These are phyloP conservation scores for Venturia nashicola DNA, from an alignment of 2,329 filamentous ascomycete species.

Conservation along the genomic window DNA sequence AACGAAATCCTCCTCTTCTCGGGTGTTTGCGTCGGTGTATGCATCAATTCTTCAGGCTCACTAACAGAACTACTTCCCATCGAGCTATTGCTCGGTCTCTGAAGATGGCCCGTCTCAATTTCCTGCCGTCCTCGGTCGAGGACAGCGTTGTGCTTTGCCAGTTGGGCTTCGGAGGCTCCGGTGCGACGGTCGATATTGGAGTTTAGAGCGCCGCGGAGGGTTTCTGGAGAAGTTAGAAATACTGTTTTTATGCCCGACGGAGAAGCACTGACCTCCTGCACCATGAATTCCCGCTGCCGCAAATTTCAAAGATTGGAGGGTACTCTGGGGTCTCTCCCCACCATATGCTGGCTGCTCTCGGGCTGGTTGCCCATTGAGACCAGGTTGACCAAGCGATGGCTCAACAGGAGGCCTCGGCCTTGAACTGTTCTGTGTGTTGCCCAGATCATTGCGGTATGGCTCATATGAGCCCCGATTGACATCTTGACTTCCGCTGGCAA, in stretches of 20 bases:
- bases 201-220: conserved; percentile 4
- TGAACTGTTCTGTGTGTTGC: not conserved
- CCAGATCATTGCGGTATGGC: not conserved
- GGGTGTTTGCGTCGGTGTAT: not conserved
- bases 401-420: conserved; percentile 6
- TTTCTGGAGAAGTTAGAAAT: not conserved
- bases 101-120: conserved; percentile 5
- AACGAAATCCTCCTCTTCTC: conserved; percentile 4
- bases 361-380: not conserved
- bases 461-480: not conserved
- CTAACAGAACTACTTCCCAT: not conserved
- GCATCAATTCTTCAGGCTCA: not conserved
- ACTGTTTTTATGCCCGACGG: too few relatives aligned
- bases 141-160: conserved; percentile 4
- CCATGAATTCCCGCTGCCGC: conserved; percentile 9
- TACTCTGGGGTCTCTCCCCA: not conserved
- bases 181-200: conserved; percentile 2
- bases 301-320: not conserved
- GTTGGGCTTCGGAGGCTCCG: not conserved
- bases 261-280: not conserved
- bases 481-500: not conserved
- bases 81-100: conserved; percentile 1
- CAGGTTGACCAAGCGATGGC: conserved; percentile 4
- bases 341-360: not conserved
- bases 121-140: conserved; percentile 2